Base-by-base conservation (phyloP, 331 rosid genomes). In the Quercus tomentella region DNA sequence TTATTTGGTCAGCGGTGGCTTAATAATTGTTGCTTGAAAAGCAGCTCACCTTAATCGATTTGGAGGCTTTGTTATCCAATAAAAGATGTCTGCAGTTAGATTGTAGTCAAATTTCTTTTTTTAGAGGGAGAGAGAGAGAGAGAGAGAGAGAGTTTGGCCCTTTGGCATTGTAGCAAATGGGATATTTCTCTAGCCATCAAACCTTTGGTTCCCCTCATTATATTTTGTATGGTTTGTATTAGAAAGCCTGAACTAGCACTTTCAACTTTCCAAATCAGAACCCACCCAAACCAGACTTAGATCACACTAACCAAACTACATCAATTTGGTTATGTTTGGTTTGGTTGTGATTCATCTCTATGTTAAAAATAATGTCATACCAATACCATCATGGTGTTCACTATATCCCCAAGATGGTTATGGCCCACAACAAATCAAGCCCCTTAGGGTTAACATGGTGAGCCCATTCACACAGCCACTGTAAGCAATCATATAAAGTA, bases 241-340 rank as follows among this genome's bases (percentile, higher is more conserved):
- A 61, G 68, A 61, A 61, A 61, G 37, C 33, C 20, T 61, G 68
- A 26, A 61, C 8, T 31, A 66, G 33, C 71, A 66, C 71, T 31
- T 66, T 31, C 45, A 31, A 30, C 71, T 31, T 30, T 31, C 71
- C 49, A 66, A 66, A 33, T 67, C 6, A 45, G 26, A 67, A 8
- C 72, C 51, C 20, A 12, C 72, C 51, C 16, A 8, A 67, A 67
- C 30, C 70, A 63, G 30, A 49, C 55, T 52, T 22, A 43, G 54
- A 18, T 35, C 54, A 30, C n/a, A 69, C 62, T 41, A 76, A 56
- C 41, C 87, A 58, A 66, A 72, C 76, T 22, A 78, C 63, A 63
- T 22, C 63, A 31, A 73, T 73, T 35, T 30, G 82, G 82, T 37
- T 37, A 55, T 76, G 76, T 65, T 52, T 26, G 68, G 74, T 81